Percentiles rank a stretch among this genome's conserved stretches.
Evolutionary conservation across 1,284 basidiomycete genomes (phyloP).

Genomic region (Vanrija pseudolonga): DNA sequence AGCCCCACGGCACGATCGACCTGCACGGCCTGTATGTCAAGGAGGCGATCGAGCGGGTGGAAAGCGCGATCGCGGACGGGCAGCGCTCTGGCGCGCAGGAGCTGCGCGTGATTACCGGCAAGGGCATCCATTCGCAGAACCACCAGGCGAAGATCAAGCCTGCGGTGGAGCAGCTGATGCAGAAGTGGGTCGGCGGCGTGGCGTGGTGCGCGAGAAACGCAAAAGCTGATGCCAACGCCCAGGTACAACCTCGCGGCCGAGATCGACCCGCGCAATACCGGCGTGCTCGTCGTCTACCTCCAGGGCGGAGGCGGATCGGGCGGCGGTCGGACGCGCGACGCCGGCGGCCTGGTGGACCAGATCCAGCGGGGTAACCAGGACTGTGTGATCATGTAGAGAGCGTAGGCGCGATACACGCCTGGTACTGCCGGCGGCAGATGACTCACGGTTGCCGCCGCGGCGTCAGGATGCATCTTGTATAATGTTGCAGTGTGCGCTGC

Average conservation of each 20-base stretch:
- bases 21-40: constrained; percentile 90
- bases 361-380: constrained; percentile 56
- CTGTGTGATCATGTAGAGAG: constrained; percentile 66
- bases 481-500: not conserved
- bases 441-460: not conserved
- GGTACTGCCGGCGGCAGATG: not conserved
- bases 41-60: constrained; percentile 73
- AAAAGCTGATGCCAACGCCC: not conserved
- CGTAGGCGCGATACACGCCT: too few species aligned
- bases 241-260: constrained; percentile 71
- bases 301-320: constrained; percentile 47
- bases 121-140: constrained; percentile 79
- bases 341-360: constrained; percentile 56
- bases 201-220: too few species aligned
- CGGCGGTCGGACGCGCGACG: constrained; percentile 48
- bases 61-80: constrained; percentile 65
- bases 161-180: constrained; percentile 83
- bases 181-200: constrained; percentile 53
- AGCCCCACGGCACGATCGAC: constrained; percentile 71
- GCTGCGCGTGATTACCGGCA: constrained; percentile 84
- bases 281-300: constrained; percentile 82
- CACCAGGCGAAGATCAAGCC: constrained; percentile 87
- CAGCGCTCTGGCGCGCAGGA: constrained; percentile 63
- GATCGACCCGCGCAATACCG: constrained; percentile 75
- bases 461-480: not conserved